Conservation (phyloP, 2,329 filamentous ascomycete species). For the Phyllosticta capitalensis region DNA sequence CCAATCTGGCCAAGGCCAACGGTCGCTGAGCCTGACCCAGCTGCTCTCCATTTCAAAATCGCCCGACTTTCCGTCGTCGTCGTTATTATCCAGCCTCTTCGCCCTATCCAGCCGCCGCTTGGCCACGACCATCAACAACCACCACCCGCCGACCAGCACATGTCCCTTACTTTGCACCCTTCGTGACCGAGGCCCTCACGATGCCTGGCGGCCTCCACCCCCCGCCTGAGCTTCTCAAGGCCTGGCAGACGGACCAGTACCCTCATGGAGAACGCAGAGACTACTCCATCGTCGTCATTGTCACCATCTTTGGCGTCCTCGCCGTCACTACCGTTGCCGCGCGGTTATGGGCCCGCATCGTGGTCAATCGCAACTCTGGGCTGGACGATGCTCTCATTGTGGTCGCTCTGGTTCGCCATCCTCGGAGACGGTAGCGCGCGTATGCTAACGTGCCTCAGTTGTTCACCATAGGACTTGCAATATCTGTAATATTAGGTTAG, state of each 20-base stretch:
- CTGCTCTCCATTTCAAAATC: background rate
- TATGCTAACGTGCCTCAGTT: background rate
- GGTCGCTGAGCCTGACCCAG: background rate
- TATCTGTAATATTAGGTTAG: background rate
- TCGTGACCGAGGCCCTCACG: background rate
- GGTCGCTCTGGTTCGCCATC: background rate
- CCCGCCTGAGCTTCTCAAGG: background rate
- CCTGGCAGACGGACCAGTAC: constrained; percentile 4
- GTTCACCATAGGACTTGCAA: background rate
- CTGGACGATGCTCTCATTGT: constrained; percentile 5
- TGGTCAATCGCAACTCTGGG: background rate
- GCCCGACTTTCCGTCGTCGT: background rate
- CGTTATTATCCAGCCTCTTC: background rate
- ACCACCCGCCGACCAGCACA: background rate
- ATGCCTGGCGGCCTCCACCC: constrained; percentile 9
- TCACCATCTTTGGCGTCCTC: background rate
- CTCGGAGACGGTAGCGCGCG: background rate
- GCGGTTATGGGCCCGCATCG: background rate
- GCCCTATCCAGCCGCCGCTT: background rate
- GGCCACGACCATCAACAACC: background rate
- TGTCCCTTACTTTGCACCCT: background rate
- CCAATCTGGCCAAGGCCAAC: background rate
- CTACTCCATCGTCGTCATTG: background rate
- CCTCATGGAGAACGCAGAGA: constrained; percentile 1
- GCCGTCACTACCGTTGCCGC: background rate